Evolutionary conservation across 2,329 filamentous ascomycete species (phyloP), one percentile per base, ranked within the genome.

Genomic region (Sporothrix dimorphospora): DNA sequence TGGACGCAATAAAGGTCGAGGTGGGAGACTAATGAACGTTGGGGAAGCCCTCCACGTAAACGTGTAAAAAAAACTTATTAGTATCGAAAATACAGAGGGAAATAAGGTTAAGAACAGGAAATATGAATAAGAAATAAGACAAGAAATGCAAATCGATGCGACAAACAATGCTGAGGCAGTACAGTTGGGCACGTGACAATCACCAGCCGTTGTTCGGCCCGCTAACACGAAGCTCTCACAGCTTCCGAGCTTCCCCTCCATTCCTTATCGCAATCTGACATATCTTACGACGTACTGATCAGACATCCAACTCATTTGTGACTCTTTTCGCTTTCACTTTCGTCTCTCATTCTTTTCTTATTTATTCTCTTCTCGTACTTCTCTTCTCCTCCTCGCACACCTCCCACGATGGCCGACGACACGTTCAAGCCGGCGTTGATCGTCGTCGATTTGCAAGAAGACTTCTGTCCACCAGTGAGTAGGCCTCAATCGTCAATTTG

Each of bases 381-480:
- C 38, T 21, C 4, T 21, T 65, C 42, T 6, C 21, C 6, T 24
- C 21, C n/a, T 24, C 19, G 2, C 47, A 7, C 45, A 5, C 19
- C 12, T 27, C 16, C 6, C 12, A 30, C 19, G 61, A 74, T 68
- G 72, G 66, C 63, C 38, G 9, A 51, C 27, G 66, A 72, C 12
- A 59, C 73, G 4, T 87, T 86, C 73, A 82, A 78, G 67, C 85
- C 87, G 3, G 87, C 87, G 2, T 81, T 89, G 30, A 81, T 97
- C 65, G 87, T 97, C 12, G 91, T 97, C 70, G 94, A 98, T 81
- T 86, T 97, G 78, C 96, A 98, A 82, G 92, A 98, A 81, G 95
- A 98, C 83, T 98, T 98, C 81, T 97, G 94, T 81, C 92, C 93
- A 73, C 94, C 94, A 14, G 94, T 96, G 83, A 83, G 90, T 83